Evolutionary conservation across 2,329 filamentous ascomycete species (phyloP).

Genomic region (Calcarisporium arbuscula): DNA sequence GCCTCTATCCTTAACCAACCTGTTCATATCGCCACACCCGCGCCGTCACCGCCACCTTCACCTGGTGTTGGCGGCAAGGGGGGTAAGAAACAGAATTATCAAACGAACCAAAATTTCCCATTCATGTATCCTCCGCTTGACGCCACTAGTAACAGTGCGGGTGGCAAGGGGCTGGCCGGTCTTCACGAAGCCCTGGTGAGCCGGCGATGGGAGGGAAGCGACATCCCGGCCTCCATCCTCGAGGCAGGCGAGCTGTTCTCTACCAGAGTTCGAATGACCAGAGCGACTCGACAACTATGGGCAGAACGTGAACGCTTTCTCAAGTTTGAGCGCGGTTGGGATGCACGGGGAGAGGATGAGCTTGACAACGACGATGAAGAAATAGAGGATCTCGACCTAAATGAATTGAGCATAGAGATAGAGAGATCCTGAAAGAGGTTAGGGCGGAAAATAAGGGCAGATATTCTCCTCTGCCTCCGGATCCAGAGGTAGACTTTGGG

Average conservation of each 20-base stretch:
- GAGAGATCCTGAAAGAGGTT: constrained; percentile 35
- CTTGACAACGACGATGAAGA: constrained; percentile 41
- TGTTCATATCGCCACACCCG: constrained; percentile 97
- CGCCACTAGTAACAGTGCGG: constrained; percentile 79
- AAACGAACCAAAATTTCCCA: constrained; percentile 97
- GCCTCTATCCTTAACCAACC: constrained; percentile 89
- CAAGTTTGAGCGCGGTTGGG: constrained; percentile 88
- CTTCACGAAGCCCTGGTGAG: constrained; percentile 75
- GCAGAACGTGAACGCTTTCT: constrained; percentile 87
- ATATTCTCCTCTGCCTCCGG: constrained; percentile 14
- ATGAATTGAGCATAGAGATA: constrained; percentile 35
- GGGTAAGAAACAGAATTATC: constrained; percentile 98
- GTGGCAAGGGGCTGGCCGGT: constrained; percentile 79
- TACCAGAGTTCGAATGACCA: constrained; percentile 80
- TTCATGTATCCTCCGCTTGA: constrained; percentile 96
- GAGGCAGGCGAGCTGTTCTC: constrained; percentile 93
- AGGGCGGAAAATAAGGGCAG: constrained; percentile 28
- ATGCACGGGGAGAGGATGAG: constrained; percentile 38
- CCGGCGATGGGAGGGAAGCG: constrained; percentile 85
- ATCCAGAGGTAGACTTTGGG: constrained; percentile 35
- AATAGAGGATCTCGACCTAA: constrained; percentile 40
- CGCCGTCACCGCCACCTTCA: constrained; percentile 90
- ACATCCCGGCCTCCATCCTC: constrained; percentile 88
- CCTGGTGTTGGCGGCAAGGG: constrained; percentile 82
- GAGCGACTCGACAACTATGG: constrained; percentile 90